Percentiles rank a stretch among this genome's conserved stretches.
Conservation (phyloP, 176 grass and related monocot species). For the Dactylis glomerata region DNA sequence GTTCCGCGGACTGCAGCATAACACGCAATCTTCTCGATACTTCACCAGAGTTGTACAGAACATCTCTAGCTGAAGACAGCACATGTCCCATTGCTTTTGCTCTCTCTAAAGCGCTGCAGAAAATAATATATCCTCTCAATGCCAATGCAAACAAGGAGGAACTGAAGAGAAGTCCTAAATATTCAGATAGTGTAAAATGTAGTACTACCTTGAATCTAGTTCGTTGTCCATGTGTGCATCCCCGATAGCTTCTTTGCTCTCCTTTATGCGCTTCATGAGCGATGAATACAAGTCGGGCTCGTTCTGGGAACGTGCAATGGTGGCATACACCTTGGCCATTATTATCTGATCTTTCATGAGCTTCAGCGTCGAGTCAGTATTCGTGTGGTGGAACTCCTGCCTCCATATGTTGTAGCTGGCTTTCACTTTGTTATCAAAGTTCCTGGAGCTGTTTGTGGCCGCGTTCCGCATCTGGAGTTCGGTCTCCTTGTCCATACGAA, state of each 20-base stretch:
- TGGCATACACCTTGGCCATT: constrained; percentile 85
- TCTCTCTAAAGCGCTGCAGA: constrained; percentile 66
- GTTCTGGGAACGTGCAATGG: constrained; percentile 58
- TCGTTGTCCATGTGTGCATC: constrained; percentile 59
- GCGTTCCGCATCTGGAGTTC: constrained; percentile 45
- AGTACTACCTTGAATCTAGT: constrained; percentile 51
- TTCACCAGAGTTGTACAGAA: constrained; percentile 46
- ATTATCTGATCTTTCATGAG: constrained; percentile 88
- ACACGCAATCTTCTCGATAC: constrained; percentile 66
- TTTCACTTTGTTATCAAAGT: constrained; percentile 56
- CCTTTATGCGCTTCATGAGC: constrained; percentile 68
- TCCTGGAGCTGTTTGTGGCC: constrained; percentile 53
- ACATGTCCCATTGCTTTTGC: constrained; percentile 90
- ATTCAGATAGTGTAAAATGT: constrained; percentile 8
- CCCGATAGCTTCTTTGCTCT: constrained; percentile 50
- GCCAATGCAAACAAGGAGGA: not conserved
- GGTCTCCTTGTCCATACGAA: constrained; percentile 56
- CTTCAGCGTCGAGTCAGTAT: constrained; percentile 55
- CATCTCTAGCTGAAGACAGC: constrained; percentile 69
- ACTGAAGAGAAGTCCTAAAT: constrained; percentile 9
- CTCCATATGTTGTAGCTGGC: constrained; percentile 80
- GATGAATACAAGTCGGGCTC: constrained; percentile 51
- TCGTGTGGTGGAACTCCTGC: constrained; percentile 44
- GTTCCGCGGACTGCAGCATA: constrained; percentile 81
- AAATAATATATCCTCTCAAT: constrained; percentile 26